phyloP scores from a whole-genome alignment of 2,329 filamentous ascomycete genomes.

The Diaporthe nobilis region DNA sequence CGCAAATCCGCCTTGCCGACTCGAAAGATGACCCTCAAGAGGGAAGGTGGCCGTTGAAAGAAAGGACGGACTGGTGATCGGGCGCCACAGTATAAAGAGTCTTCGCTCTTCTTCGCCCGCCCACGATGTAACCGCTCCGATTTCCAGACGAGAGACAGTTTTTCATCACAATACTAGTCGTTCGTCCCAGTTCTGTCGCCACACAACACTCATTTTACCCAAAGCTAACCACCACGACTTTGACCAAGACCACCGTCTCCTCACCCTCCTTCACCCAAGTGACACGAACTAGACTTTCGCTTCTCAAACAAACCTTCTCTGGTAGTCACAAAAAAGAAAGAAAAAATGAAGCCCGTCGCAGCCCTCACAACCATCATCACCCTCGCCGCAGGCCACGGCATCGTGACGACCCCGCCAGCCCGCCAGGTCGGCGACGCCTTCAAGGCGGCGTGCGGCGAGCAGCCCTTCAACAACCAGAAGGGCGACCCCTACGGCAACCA shows the following conservation, averaged over 20 bases:
- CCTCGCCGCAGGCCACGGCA: conserved; percentile 44
- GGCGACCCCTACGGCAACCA: conserved; percentile 39
- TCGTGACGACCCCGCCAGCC: conserved; percentile 42
- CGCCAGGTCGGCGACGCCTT: conserved; percentile 44
- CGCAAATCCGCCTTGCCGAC: background rate
- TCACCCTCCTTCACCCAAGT: conserved; percentile 5
- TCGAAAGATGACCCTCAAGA: conserved; percentile 17
- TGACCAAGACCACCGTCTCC: background rate
- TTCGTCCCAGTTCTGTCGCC: conserved; percentile 3
- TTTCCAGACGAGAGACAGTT: conserved; percentile 7
- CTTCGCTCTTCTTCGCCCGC: background rate
- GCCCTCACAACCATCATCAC: conserved; percentile 40
- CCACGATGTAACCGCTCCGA: background rate
- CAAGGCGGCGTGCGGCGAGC: conserved; percentile 45
- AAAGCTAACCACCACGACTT: background rate
- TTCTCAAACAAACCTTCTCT: background rate
- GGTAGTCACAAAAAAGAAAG: no score
- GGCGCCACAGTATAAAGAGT: background rate
- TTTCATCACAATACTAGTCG: conserved; percentile 15
- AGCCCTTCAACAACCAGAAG: conserved; percentile 44
- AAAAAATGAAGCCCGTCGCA: conserved; percentile 38
- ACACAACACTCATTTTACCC: conserved; percentile 8
- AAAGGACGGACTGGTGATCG: background rate
- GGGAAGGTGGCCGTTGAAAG: conserved; percentile 16
- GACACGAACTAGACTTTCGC: conserved; percentile 5